Conservation (phyloP, 805 yeast species). For the Schizosaccharomyces cryophilus region DNA sequence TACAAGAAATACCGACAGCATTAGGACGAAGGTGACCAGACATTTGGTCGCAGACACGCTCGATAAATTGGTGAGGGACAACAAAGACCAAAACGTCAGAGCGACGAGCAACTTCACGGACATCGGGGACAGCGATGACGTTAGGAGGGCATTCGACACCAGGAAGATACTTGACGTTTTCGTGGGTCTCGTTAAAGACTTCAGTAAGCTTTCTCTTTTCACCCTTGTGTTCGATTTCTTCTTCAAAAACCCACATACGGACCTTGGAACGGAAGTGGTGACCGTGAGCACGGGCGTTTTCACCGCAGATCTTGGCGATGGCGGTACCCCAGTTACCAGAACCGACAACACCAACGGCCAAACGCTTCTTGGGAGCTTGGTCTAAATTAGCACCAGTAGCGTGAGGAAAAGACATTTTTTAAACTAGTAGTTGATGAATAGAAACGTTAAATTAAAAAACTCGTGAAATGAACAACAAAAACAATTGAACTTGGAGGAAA, state of each 20-base stretch:
- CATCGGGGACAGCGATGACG: conserved; percentile 65
- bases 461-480: too few relatives aligned
- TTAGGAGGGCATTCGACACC: conserved; percentile 66
- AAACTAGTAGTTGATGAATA: not conserved
- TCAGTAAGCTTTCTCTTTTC: conserved; percentile 41
- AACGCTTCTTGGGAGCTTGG: not conserved
- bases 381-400: not conserved
- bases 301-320: conserved; percentile 84
- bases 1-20: conserved; percentile 77
- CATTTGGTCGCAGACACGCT: conserved; percentile 48
- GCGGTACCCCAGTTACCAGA: conserved; percentile 54
- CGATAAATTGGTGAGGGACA: conserved; percentile 90
- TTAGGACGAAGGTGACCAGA: conserved; percentile 17
- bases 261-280: conserved; percentile 48
- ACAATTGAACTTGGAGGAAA: too few relatives aligned
- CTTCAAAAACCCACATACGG: conserved; percentile 94
- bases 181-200: conserved; percentile 72
- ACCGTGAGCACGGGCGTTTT: conserved; percentile 52
- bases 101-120: conserved; percentile 47
- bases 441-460: too few relatives aligned
- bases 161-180: conserved; percentile 88
- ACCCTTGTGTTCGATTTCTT: conserved; percentile 32
- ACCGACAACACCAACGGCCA: not conserved
- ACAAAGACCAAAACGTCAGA: conserved; percentile 81
- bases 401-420: not conserved